A percentile compares a stretch with the other conserved stretches of the same genome.
These are phyloP conservation scores for Cladosporium sphaerospermum DNA, from an alignment of 2,329 filamentous ascomycete species.

Conservation along the genomic window DNA sequence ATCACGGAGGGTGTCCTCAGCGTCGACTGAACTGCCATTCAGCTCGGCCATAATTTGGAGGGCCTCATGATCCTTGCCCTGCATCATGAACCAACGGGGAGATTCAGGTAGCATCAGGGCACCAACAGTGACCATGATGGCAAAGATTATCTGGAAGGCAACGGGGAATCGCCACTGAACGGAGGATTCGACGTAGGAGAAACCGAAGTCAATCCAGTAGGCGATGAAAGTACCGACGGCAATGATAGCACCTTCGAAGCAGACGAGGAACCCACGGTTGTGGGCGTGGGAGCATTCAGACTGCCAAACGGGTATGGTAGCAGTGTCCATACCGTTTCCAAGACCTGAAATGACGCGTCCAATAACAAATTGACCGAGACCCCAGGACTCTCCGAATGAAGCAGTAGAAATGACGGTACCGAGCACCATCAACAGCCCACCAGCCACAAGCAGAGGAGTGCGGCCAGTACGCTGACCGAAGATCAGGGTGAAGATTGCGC, in stretches of 20 bases:
- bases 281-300: slow-evolving; percentile 45
- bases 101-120: slow-evolving; percentile 14
- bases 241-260: slow-evolving; percentile 27
- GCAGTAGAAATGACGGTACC: slow-evolving; percentile 43
- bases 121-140: slow-evolving; percentile 10
- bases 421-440: slow-evolving; percentile 39
- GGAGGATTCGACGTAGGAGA: slow-evolving; percentile 1
- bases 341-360: slow-evolving; percentile 46
- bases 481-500: slow-evolving; percentile 4
- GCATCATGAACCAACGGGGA: slow-evolving; percentile 19
- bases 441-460: slow-evolving; percentile 2
- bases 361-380: slow-evolving; percentile 40
- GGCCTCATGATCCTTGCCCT: slow-evolving; percentile 7
- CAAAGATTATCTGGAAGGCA: slow-evolving; percentile 12
- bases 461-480: slow-evolving; percentile 5
- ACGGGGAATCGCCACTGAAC: slow-evolving; percentile 12
- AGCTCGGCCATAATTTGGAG: too few species aligned
- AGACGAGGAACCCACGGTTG: slow-evolving; percentile 38
- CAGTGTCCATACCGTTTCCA: slow-evolving; percentile 46
- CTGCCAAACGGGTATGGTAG: slow-evolving; percentile 45
- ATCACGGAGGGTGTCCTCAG: too few species aligned
- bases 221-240: slow-evolving; percentile 43
- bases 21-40: too few species aligned
- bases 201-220: slow-evolving; percentile 44
- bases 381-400: slow-evolving; percentile 37